Evolutionary conservation across 805 yeast genomes (phyloP), one percentile per base, ranked within the genome.

Genomic region (Candida glaebosa): DNA sequence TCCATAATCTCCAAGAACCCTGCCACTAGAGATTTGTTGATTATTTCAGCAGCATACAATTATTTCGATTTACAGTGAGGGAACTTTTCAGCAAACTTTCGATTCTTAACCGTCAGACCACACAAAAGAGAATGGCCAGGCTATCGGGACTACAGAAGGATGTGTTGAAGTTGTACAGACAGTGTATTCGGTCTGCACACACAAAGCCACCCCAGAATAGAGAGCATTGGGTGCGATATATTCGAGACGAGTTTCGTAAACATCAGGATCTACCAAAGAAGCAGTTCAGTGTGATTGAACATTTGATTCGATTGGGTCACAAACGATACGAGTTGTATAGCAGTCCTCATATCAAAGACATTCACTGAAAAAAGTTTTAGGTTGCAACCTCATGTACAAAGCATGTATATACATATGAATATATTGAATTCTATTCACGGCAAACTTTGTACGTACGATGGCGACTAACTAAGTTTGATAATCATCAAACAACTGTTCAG

Each of bases 261-360:
- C 69, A 81, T 57, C 65, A 69, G 38, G 51, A 58, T 22, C 62
- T 90, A 8, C 79, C 84, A 28, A 82, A 84, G 58, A 83, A 86
- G 51, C 95, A 87, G 49, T 90, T 90, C 58, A 73, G 83, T 34
- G 84, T 96, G 1, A 80, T 90, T 34, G 98, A 90, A 58, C 89
- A 90, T 61, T 69, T 91, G 30, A 61, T 90, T 31, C 70, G 98
- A 44, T 73, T 76, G 3, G 98, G 98, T 3, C 71, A 76, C 46
- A 79, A 82, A 54, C 71, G 84, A 53, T 69, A 75, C 38, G 95
- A 88, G 47, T 77, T 82, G 78, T 85, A 81, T 50, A 77, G 83
- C 50, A 76, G 79, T 47, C 80, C 86, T 1, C 80, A 76, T 39
- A 81, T 90, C 25, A 84, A 82, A 47, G 85, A 87, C 52, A 82